Evolutionary conservation across 2,329 filamentous ascomycete species (phyloP), one percentile per base, ranked within the genome.

Genomic region (Aureobasidium sp.): DNA sequence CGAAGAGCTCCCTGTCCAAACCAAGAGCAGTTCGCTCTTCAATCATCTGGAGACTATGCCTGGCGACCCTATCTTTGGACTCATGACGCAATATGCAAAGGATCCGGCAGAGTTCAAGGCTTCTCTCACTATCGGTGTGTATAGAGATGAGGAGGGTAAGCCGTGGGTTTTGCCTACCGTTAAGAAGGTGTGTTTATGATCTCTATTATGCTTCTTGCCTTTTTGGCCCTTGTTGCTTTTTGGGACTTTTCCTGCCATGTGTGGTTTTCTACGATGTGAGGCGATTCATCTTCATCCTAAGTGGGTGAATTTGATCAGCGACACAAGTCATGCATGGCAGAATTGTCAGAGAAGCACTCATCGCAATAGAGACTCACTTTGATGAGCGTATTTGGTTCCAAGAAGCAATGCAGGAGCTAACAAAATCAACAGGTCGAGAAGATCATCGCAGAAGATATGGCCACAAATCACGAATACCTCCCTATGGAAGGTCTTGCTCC

Each of bases 151-250:
- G 71, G 84, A 88, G 67, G 89, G 88, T 56, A 95, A 95, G 74
- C 90, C 90, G 2, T 96, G 90, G 90, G 82, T 96, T 57, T 73
- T 96, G 57, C 90, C 90, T 24, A 89, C 95, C 2, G 90, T 95
- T 57, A 90, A 88, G 74, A 93, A 93, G 85, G 44, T 48, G 12
- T 17, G 40, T 44, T 3, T 2, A 16, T 44, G 11, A 11, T 10
- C 11, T 21, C 14, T 30, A 14, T 7, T 16, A 10, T 38, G n/a
- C 17, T 7, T 22, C 6, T 14, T 35, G n/a, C n/a, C 5, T 35
- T 14, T n/a, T 35, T 6, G 6, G 17, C 5, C 7, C 35, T 19
- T 7, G 30, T 4, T 44, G 3, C 4, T 44, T 32, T 32, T 29
- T 5, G n/a, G n/a, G n/a, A n/a, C n/a, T 17, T 27, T 12, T 42